A percentile compares a stretch with the other conserved stretches of the same genome.
These are phyloP conservation scores for Suillus fuscotomentosus DNA, from an alignment of 768 basidiomycete species.

Conservation along the genomic window DNA sequence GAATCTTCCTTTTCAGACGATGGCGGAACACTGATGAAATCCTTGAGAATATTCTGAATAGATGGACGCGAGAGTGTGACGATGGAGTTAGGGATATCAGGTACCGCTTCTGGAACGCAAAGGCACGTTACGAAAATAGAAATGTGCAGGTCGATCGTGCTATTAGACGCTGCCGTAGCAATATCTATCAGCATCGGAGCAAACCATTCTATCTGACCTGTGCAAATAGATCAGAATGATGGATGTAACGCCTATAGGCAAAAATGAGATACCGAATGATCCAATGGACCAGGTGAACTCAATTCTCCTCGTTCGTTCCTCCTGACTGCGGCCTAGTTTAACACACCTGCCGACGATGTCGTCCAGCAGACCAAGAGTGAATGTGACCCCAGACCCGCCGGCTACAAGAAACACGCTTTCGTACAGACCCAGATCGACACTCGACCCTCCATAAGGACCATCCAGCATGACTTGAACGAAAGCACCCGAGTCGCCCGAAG, in stretches of 20 bases:
- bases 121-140: slow-evolving; percentile 76
- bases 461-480: slow-evolving; percentile 75
- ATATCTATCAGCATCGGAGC: slow-evolving; percentile 48
- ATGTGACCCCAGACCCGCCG: slow-evolving; percentile 84
- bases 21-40: slow-evolving; percentile 31
- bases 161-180: slow-evolving; percentile 32
- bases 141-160: slow-evolving; percentile 65
- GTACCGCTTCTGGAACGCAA: slow-evolving; percentile 67
- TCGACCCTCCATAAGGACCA: slow-evolving; percentile 84
- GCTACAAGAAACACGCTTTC: slow-evolving; percentile 76
- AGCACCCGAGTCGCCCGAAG: slow-evolving; percentile 13
- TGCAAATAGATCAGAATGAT: neutral
- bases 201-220: slow-evolving; percentile 51
- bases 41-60: slow-evolving; percentile 43
- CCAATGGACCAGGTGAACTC: slow-evolving; percentile 82
- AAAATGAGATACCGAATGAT: slow-evolving; percentile 55
- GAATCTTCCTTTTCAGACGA: slow-evolving; percentile 12
- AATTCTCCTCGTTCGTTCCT: slow-evolving; percentile 60
- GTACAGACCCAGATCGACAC: slow-evolving; percentile 64
- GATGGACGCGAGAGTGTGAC: slow-evolving; percentile 51
- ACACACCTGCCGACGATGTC: slow-evolving; percentile 72
- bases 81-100: slow-evolving; percentile 61
- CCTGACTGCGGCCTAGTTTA: slow-evolving; percentile 40
- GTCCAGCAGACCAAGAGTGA: slow-evolving; percentile 78
- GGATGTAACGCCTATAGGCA: neutral